These are phyloP conservation scores for Phytopythium sindhum DNA, from an alignment of 352 stramenopile species.

Conservation along the genomic window DNA sequence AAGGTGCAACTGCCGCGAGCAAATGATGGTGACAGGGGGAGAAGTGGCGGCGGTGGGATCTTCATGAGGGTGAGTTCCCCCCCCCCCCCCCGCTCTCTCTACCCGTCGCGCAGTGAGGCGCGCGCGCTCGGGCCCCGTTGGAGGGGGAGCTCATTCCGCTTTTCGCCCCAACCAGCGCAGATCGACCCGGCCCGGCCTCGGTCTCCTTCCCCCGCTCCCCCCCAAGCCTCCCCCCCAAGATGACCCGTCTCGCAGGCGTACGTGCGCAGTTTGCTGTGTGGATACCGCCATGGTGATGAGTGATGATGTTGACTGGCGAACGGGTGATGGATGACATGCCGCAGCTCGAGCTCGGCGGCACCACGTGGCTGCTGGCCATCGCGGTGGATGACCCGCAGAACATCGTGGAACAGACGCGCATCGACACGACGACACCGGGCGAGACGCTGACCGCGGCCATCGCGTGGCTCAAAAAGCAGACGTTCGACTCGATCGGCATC, in stretches of 20 bases:
- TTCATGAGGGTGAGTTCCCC: too few relatives aligned
- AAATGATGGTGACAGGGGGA: background rate
- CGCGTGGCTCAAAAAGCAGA: conserved; percentile 79
- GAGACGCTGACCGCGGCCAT: conserved; percentile 81
- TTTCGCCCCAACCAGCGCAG: conserved; percentile 9
- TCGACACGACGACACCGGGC: conserved; percentile 84
- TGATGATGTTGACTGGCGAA: background rate
- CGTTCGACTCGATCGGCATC: conserved; percentile 88
- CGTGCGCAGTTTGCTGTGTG: background rate
- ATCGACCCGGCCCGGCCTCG: background rate
- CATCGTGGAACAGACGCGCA: conserved; percentile 79
- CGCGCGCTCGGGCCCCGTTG: too few relatives aligned
- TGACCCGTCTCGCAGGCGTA: conserved; percentile 31
- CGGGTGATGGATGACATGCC: background rate
- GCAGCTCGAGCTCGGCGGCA: conserved; percentile 93
- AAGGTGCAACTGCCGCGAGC: background rate
- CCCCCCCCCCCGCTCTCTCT: too few relatives aligned
- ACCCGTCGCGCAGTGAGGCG: too few relatives aligned
- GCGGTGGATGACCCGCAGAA: conserved; percentile 85
- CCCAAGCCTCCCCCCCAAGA: conserved; percentile 9
- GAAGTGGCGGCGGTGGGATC: too few relatives aligned
- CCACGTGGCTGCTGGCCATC: conserved; percentile 93
- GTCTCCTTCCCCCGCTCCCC: background rate
- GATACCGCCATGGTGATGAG: background rate
- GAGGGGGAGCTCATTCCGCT: background rate